These are phyloP conservation scores for Flammula alnicola DNA, from an alignment of 1,284 basidiomycete genomes.

Conservation along the genomic window DNA sequence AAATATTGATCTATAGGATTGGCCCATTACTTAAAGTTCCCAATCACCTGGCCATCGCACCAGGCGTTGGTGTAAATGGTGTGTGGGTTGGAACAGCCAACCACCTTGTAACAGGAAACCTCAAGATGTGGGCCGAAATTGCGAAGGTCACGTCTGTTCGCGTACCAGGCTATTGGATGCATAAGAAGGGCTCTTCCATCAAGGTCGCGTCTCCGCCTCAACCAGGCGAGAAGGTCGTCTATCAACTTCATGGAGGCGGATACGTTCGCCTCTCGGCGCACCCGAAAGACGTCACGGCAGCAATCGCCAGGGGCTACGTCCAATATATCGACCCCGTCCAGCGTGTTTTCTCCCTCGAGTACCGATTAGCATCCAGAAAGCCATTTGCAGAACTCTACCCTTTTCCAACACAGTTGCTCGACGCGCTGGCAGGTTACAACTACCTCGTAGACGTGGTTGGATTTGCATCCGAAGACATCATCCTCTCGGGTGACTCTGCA, in stretches of 20 bases:
- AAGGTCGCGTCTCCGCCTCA: slow-evolving; percentile 39
- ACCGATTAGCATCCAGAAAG: slow-evolving; percentile 48
- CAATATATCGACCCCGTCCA: slow-evolving; percentile 42
- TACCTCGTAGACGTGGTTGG: slow-evolving; percentile 58
- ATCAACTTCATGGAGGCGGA: slow-evolving; percentile 56
- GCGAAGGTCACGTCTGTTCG: slow-evolving; percentile 44
- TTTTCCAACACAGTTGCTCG: slow-evolving; percentile 70
- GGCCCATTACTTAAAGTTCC: slow-evolving; percentile 39
- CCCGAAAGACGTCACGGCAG: slow-evolving; percentile 40
- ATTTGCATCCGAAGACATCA: slow-evolving; percentile 59
- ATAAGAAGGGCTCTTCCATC: slow-evolving; percentile 42
- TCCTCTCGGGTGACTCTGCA: slow-evolving; percentile 75
- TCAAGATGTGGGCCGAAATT: slow-evolving; percentile 47
- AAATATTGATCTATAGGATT: slow-evolving; percentile 28
- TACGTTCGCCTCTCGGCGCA: slow-evolving; percentile 49
- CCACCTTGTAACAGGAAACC: slow-evolving; percentile 50
- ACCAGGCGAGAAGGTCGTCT: slow-evolving; percentile 56
- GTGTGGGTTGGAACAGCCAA: slow-evolving; percentile 56
- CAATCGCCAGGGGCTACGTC: slow-evolving; percentile 41
- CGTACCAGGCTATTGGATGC: slow-evolving; percentile 63
- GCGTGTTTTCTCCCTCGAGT: slow-evolving; percentile 52
- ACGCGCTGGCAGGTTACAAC: slow-evolving; percentile 63
- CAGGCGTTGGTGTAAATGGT: slow-evolving; percentile 45
- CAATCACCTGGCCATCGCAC: slow-evolving; percentile 43
- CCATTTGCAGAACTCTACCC: slow-evolving; percentile 44